phyloP scores from a whole-genome alignment of 129 eudicot genomes.

The Calendula officinalis region DNA sequence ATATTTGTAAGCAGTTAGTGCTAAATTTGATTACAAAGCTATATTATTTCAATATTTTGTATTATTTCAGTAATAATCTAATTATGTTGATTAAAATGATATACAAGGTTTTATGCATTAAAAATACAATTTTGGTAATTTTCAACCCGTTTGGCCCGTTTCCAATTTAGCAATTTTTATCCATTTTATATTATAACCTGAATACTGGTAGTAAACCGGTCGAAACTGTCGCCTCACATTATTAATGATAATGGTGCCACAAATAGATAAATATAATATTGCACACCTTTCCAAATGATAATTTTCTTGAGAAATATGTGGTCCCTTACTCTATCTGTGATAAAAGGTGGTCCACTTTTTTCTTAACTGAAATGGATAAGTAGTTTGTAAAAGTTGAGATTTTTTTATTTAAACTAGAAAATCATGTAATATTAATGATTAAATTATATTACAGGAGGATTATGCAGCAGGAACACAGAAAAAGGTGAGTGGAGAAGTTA shows the following conservation, averaged over 20 bases:
- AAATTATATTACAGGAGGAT: slow-evolving; percentile 61
- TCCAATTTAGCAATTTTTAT: not conserved
- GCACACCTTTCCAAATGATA: not conserved
- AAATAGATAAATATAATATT: not conserved
- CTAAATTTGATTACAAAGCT: not conserved
- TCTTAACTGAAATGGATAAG: slow-evolving; percentile 8
- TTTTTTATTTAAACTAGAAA: not conserved
- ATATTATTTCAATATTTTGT: not conserved
- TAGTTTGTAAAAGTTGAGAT: slow-evolving; percentile 14
- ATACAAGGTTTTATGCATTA: not conserved
- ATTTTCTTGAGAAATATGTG: slow-evolving; percentile 4
- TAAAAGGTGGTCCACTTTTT: slow-evolving; percentile 9
- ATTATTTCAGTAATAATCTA: not conserved
- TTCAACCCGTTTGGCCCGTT: not conserved
- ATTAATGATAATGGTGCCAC: not conserved
- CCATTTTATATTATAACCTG: not conserved
- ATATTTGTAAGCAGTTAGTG: not conserved
- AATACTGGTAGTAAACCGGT: not conserved
- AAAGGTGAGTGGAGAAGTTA: slow-evolving; percentile 89
- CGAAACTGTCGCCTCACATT: not conserved
- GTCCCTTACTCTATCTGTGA: not conserved
- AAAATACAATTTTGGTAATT: not conserved
- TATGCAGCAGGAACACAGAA: slow-evolving; percentile 99
- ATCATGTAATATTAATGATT: not conserved
- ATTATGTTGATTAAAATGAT: not conserved